Evolutionary conservation across 1,284 basidiomycete genomes (phyloP).

Genomic region (Ceraceosorus guamensis): DNA sequence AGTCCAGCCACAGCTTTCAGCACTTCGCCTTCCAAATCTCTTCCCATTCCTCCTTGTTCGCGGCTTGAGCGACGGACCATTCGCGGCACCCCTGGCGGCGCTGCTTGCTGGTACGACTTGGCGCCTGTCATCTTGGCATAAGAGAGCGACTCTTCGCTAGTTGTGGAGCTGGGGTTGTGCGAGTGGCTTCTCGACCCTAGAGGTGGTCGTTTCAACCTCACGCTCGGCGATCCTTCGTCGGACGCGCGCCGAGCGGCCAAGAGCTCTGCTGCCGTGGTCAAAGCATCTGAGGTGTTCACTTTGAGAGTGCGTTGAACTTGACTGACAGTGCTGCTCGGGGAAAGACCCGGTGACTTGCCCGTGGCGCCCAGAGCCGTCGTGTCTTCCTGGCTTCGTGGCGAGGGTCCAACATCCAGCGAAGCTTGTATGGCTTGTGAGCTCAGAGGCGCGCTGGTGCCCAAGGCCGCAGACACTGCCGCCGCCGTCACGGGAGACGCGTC

Average conservation of each 20-base stretch:
- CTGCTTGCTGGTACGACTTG: not conserved
- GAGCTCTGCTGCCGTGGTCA: not conserved
- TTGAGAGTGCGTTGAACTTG: not conserved
- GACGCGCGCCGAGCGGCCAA: no score
- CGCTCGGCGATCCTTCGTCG: no score
- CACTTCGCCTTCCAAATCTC: slow-evolving; percentile 37
- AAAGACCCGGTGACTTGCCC: no score
- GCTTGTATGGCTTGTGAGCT: not conserved
- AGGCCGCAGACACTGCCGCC: not conserved
- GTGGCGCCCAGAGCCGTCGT: no score
- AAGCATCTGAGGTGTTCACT: not conserved
- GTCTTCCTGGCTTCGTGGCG: not conserved
- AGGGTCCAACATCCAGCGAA: not conserved
- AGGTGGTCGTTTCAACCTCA: no score
- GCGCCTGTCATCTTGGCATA: not conserved
- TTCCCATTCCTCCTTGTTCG: slow-evolving; percentile 37
- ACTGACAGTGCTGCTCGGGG: no score
- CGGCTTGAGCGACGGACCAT: slow-evolving; percentile 26
- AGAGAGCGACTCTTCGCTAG: no score
- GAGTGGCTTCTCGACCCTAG: no score
- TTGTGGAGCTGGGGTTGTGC: not conserved
- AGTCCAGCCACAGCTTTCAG: slow-evolving; percentile 7
- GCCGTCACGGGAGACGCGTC: not conserved
- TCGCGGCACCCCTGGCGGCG: not conserved
- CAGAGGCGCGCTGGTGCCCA: not conserved